Evolutionary conservation across 2,329 filamentous ascomycete species (phyloP), one percentile per base, ranked within the genome.

Genomic region (Penicillium sp.): DNA sequence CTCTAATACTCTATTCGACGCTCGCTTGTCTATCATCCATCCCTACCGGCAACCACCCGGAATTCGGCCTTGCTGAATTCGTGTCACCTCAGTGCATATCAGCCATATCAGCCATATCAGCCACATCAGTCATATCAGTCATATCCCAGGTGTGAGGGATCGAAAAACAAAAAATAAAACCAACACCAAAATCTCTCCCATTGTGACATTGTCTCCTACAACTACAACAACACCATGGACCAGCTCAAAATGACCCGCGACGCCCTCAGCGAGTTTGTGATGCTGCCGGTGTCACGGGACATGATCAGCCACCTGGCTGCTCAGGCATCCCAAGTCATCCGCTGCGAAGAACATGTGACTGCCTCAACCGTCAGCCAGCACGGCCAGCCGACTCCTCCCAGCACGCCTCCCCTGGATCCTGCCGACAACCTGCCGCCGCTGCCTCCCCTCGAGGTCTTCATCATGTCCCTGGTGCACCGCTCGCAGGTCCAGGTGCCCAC

Each of bases 401-500:
- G 78, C 30, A 83, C 83, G 24, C 83, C 84, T 56, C 81, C 82
- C 14, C 76, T 82, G 63, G 70, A 79, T 59, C 64, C 72, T 23
- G 63, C 69, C 26, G 64, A 71, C 59, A 63, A 65, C 26, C 62
- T 79, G 68, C 65, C 78, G 65, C 63, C 77, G 61, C 61, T 99
- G 30, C 94, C 94, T 3, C 87, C 89, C 0, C 79, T 97, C 35
- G 90, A 96, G 73, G 83, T 86, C 58, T 99, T 97, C 81, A 97
- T 99, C 77, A 87, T 85, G 51, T 91, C 91, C 62, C 83, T 99
- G 28, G 92, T 97, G 60, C 85, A 90, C 68, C 88, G 89, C 59
- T 97, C 93, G 63, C 96, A 97, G 73, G 94, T 97, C 28, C 93
- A 97, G 80, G 92, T 97, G 53, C 90, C 94, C 12, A 99, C 94